Percentiles rank a stretch among this genome's conserved stretches.
These are phyloP conservation scores for Eutypa lata DNA, from an alignment of 2,329 filamentous ascomycete genomes.

Conservation along the genomic window DNA sequence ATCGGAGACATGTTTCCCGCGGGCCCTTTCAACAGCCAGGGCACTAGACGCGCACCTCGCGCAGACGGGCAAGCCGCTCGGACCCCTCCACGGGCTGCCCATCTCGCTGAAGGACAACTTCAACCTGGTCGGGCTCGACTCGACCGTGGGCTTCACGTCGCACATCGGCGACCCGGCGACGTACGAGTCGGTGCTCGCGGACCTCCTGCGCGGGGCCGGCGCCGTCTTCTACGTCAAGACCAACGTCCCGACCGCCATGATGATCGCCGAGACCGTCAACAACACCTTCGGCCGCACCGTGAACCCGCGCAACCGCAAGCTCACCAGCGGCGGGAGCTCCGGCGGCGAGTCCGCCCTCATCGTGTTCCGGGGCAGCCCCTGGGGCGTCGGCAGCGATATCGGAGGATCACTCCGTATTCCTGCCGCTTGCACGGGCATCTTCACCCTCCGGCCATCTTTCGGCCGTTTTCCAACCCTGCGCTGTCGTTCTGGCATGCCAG, in stretches of 20 bases:
- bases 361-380: constrained; percentile 51
- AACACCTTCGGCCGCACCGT: constrained; percentile 61
- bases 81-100: constrained; percentile 64
- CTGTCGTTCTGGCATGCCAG: constrained; percentile 55
- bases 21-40: constrained; percentile 46
- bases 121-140: constrained; percentile 57
- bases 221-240: constrained; percentile 58
- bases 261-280: constrained; percentile 67
- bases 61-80: constrained; percentile 44
- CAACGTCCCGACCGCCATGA: constrained; percentile 61
- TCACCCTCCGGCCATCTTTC: constrained; percentile 37
- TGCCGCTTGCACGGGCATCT: constrained; percentile 28
- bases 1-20: constrained; percentile 52
- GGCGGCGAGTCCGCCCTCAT: constrained; percentile 67
- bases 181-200: constrained; percentile 37
- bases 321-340: constrained; percentile 63
- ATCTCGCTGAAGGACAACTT: constrained; percentile 71
- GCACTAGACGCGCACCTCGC: constrained; percentile 48
- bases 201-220: constrained; percentile 43
- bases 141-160: constrained; percentile 61
- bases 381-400: constrained; percentile 45
- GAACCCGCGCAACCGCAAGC: constrained; percentile 57
- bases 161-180: constrained; percentile 56
- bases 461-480: constrained; percentile 57
- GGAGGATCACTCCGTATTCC: constrained; percentile 31